These are phyloP conservation scores for Peniophora sp. DNA, from an alignment of 1,284 basidiomycete genomes.

Conservation along the genomic window DNA sequence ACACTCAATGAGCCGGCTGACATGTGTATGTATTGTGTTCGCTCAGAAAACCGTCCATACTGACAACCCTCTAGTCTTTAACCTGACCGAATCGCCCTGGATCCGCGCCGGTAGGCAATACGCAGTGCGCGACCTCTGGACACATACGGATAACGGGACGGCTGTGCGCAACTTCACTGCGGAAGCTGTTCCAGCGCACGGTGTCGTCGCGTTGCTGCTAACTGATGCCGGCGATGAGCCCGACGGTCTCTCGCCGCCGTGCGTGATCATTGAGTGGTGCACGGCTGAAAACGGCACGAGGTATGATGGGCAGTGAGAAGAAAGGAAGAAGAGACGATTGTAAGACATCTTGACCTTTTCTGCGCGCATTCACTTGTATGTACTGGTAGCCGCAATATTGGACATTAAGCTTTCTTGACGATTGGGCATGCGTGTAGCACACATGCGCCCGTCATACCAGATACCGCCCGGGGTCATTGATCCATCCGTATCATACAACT, in stretches of 20 bases:
- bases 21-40: conserved; percentile 31
- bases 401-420: too few species aligned
- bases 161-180: conserved; percentile 57
- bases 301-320: conserved; percentile 3
- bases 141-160: conserved; percentile 62
- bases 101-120: conserved; percentile 60
- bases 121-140: conserved; percentile 56
- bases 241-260: conserved; percentile 37
- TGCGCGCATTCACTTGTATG: too few species aligned
- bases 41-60: too few species aligned
- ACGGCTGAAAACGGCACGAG: conserved; percentile 21
- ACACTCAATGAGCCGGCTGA: conserved; percentile 42
- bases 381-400: too few species aligned
- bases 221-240: conserved; percentile 64
- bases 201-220: conserved; percentile 58
- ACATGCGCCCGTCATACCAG: too few species aligned
- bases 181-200: conserved; percentile 51
- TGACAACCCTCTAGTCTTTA: conserved; percentile 28
- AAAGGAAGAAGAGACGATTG: background rate
- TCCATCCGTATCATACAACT: too few species aligned
- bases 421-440: too few species aligned
- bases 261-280: conserved; percentile 38
- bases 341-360: too few species aligned
- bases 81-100: conserved; percentile 63
- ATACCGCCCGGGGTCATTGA: too few species aligned